Percentiles rank a stretch among this genome's conserved stretches.
Evolutionary conservation across 768 basidiomycete species (phyloP).

Genomic region (Lactarius deliciosus): DNA sequence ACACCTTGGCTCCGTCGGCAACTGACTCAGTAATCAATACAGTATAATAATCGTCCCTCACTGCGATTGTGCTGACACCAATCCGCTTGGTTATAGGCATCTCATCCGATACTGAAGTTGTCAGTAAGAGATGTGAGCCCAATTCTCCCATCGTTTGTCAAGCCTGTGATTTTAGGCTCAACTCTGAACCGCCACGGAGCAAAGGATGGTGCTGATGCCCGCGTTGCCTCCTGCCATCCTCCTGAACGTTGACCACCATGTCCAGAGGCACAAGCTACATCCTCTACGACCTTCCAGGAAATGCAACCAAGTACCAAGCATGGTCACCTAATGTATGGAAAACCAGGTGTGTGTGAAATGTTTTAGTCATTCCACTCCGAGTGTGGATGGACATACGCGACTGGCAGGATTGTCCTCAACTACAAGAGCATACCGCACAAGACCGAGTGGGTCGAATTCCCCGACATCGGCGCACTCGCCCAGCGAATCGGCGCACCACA

Average conservation of each 20-base stretch:
- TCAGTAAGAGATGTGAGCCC: too few relatives aligned
- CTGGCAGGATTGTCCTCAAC: constrained; percentile 39
- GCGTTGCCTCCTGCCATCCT: not conserved
- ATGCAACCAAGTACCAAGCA: constrained; percentile 19
- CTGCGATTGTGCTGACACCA: too few relatives aligned
- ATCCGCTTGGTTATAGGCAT: too few relatives aligned
- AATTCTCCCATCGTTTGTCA: too few relatives aligned
- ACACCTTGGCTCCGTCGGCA: too few relatives aligned
- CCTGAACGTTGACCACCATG: constrained; percentile 11
- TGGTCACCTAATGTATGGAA: constrained; percentile 39
- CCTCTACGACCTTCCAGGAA: constrained; percentile 28
- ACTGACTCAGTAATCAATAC: too few relatives aligned
- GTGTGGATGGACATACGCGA: not conserved
- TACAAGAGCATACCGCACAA: constrained; percentile 45
- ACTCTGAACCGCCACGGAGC: not conserved
- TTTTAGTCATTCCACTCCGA: not conserved
- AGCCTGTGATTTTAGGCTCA: not conserved
- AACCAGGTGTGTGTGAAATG: constrained; percentile 33
- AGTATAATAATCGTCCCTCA: too few relatives aligned
- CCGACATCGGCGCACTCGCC: constrained; percentile 44
- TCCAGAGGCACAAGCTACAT: constrained; percentile 1
- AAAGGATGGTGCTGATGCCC: not conserved
- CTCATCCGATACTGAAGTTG: too few relatives aligned
- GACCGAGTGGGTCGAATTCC: constrained; percentile 54
- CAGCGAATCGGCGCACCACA: constrained; percentile 41